Evolutionary conservation across 208 protist species (phyloP), one percentile per base, ranked within the genome.

Genomic region (Naegleria lovaniensis): DNA sequence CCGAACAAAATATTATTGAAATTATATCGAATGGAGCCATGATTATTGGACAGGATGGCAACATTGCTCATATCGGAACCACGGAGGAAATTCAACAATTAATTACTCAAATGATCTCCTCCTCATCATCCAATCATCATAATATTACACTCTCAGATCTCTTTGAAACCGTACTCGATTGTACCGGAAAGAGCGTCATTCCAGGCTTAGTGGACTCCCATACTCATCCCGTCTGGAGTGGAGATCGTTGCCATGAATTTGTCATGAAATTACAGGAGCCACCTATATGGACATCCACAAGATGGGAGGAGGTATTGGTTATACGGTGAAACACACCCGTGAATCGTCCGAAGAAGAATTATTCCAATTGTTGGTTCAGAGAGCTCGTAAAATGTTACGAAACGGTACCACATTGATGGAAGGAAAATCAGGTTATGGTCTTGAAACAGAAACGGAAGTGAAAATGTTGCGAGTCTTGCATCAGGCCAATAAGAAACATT

Each of bases 211-310:
- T 96, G 5, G 95, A 96, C 88, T 92, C 85, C 6, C 95, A 96
- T 87, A 96, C 95, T 33, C 95, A 96, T 86, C 94, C 95, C 25
- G 95, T 96, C 29, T 96, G 91, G 92, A 92, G 59, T 36, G 95
- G 95, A 39, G 95, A 96, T 92, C 29, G 95, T 33, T 92, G 93
- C 25, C 93, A 96, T 90, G 95, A 96, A 58, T 96, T 96, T 92
- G 93, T 94, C 25, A 94, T 96, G 93, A 96, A 96, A 84, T 91
- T 96, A 19, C 92, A 92, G 95, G 95, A 39, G 95, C 95, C 16
- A 96, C 95, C 15, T 96, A 96, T 91, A 95, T 96, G 86, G 94
- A 96, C n/a, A 95, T 96, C 22, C 95, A 96, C 83, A 95, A 96
- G 79, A 86, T 89, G 16, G 95, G 95, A 48, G 95, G 95, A 67